Evolutionary conservation across 306 rosid genomes (phyloP), one percentile per base, ranked within the genome.

Genomic region (Glycine soja): DNA sequence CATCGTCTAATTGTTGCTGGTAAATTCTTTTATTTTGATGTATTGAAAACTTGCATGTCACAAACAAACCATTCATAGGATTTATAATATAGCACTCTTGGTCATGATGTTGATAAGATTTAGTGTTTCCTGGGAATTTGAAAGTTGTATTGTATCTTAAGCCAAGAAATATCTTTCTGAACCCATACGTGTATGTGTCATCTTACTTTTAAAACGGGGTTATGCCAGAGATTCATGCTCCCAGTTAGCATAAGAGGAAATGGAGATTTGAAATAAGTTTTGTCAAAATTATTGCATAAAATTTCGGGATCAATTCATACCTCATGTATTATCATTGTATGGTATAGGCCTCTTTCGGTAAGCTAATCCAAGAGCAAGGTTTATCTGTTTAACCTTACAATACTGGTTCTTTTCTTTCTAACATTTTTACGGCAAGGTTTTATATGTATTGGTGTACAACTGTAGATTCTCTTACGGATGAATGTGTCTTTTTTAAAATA

Each of bases 81-180:
- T n/a, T n/a, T n/a, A n/a, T n/a, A n/a, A n/a, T 30, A 64, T 78
- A 66, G 43, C 42, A 72, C 63, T 42, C n/a, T 66, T n/a, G 47
- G 34, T 78, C 6, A 0, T 54, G 24, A 77, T 16, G 14, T 24
- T 51, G 45, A 57, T 52, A 36, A 18, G 72, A 65, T 69, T 83
- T 70, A 70, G n/a, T 52, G 12, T 52, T 63, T 32, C 32, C 11
- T 24, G 40, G 30, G 51, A 74, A 74, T 32, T 67, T 32, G 51
- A 65, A 53, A 66, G 62, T 19, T 74, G 40, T 11, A 36, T 13
- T 45, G 24, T 19, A 19, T 19, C 24, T 64, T 24, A 65, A 13
- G 61, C 19, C 15, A 3, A 10, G 10, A 7, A 43, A 43, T 48
- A 74, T 54, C 69, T 43, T 61, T 6, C 15, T 18, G 74, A 63